Evolutionary conservation across 2,329 filamentous ascomycete genomes (phyloP).

Genomic region (Moelleriella libera): DNA sequence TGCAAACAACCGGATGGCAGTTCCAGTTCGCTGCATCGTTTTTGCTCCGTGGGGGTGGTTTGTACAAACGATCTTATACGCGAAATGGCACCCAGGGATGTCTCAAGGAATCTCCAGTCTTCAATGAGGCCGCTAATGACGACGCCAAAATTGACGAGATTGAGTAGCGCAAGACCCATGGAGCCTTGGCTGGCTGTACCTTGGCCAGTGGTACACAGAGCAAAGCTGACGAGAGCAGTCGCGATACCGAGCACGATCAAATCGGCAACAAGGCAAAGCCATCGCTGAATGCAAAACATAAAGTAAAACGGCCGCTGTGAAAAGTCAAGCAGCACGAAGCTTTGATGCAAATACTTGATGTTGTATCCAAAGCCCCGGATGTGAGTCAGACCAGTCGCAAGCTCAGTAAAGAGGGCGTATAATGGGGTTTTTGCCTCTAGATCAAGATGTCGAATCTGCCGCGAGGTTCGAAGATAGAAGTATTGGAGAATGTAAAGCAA

Average conservation of each 20-base stretch:
- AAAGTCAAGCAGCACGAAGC: constrained; percentile 15
- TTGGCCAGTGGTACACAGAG: constrained; percentile 7
- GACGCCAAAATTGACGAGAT: neutral
- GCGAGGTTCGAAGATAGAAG: constrained; percentile 15
- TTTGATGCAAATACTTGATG: constrained; percentile 5
- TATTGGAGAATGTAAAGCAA: constrained; percentile 12
- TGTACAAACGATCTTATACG: neutral
- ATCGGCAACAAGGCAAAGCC: constrained; percentile 33
- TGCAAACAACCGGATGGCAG: neutral
- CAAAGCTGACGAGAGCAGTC: constrained; percentile 27
- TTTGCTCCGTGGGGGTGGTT: neutral
- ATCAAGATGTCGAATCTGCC: constrained; percentile 14
- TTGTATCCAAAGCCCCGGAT: constrained; percentile 20
- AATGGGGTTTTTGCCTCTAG: constrained; percentile 14
- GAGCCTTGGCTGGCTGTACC: constrained; percentile 12
- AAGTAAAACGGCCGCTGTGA: constrained; percentile 21
- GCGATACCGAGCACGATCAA: constrained; percentile 29
- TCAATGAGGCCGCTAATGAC: neutral
- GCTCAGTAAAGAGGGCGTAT: constrained; percentile 13
- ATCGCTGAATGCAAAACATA: constrained; percentile 32
- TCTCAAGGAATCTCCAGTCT: neutral
- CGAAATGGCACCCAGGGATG: constrained; percentile 1
- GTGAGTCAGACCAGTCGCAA: constrained; percentile 7
- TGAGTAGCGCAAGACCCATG: neutral
- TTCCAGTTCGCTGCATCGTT: neutral